These are phyloP conservation scores for Verticillium zaregamsianum DNA, from an alignment of 2,329 filamentous ascomycete genomes.

Conservation along the genomic window DNA sequence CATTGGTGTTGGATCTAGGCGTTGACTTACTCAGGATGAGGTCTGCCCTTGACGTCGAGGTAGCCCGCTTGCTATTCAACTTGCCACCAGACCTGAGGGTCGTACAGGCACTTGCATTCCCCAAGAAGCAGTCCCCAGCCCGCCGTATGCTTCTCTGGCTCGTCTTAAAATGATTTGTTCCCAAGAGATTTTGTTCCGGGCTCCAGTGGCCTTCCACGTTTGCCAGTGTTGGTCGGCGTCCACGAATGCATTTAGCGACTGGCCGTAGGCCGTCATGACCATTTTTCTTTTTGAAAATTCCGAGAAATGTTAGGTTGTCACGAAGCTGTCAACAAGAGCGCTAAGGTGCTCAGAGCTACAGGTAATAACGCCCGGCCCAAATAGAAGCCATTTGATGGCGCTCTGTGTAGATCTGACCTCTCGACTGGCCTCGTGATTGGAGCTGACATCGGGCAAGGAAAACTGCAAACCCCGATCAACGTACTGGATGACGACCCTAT, in stretches of 20 bases:
- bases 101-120: too few relatives aligned
- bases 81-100: background rate
- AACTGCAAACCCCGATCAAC: constrained; percentile 35
- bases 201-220: background rate
- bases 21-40: background rate
- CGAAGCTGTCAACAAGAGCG: background rate
- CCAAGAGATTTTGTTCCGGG: background rate
- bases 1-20: background rate
- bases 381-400: background rate
- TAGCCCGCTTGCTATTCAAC: too few relatives aligned
- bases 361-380: background rate
- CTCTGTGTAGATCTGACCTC: constrained; percentile 25
- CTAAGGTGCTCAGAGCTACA: background rate
- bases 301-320: background rate
- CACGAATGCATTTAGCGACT: background rate
- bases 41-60: too few relatives aligned
- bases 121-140: background rate
- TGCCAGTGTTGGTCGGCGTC: background rate
- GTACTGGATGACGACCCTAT: constrained; percentile 38
- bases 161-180: background rate
- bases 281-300: background rate
- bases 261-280: background rate
- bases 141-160: background rate
- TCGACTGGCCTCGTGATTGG: constrained; percentile 23
- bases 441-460: constrained; percentile 33